These are phyloP conservation scores for Aureobasidium subglaciale DNA, from an alignment of 2,329 filamentous ascomycete species.

Conservation along the genomic window DNA sequence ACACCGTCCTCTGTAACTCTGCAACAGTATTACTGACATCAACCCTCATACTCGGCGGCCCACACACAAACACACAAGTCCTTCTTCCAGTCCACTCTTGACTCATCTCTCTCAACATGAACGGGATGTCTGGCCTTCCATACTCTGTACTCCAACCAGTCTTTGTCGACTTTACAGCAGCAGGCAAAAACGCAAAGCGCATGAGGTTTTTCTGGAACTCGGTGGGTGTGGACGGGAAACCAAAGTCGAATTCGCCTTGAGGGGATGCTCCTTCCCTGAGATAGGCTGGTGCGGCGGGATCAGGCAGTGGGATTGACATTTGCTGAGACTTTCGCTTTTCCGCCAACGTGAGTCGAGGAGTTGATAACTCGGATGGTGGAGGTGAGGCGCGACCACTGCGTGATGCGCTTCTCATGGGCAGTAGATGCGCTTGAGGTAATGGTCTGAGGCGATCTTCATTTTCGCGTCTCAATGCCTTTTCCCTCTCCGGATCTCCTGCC, in stretches of 20 bases:
- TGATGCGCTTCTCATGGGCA: constrained; percentile 22
- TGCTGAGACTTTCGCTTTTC: constrained; percentile 36
- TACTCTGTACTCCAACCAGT: constrained; percentile 91
- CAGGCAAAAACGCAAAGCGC: constrained; percentile 75
- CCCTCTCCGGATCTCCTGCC: constrained; percentile 67
- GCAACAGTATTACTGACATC: constrained; percentile 85
- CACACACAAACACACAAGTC: constrained; percentile 89
- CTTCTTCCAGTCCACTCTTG: constrained; percentile 70
- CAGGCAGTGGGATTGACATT: constrained; percentile 38
- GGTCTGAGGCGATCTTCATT: constrained; percentile 80
- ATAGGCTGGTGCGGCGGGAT: constrained; percentile 18
- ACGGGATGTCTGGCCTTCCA: constrained; percentile 78
- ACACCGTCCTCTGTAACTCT: constrained; percentile 71
- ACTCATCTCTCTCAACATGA: constrained; percentile 77
- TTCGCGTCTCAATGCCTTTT: constrained; percentile 71
- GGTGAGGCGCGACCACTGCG: constrained; percentile 19
- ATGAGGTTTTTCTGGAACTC: constrained; percentile 85
- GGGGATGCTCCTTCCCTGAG: constrained; percentile 14
- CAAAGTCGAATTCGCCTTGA: constrained; percentile 41
- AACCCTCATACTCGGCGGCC: constrained; percentile 77
- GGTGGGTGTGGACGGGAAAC: constrained; percentile 76
- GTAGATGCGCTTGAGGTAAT: constrained; percentile 54
- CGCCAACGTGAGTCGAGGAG: constrained; percentile 29
- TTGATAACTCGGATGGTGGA: constrained; percentile 20
- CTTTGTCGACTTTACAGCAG: constrained; percentile 39